phyloP scores from a whole-genome alignment of 768 basidiomycete species.

The Hygrophoropsis aurantiaca region DNA sequence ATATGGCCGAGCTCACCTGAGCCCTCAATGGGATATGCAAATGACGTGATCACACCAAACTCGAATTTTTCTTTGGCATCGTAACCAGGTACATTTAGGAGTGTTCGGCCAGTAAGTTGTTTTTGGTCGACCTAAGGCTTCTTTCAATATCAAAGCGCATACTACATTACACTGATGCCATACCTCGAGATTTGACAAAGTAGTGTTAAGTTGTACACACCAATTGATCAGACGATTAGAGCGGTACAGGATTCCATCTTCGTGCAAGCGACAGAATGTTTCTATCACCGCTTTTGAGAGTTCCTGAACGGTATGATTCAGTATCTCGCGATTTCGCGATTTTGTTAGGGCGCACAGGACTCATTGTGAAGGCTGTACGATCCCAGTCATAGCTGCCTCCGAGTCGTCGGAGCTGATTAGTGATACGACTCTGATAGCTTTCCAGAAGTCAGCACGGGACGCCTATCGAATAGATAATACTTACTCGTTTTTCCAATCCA shows the following conservation, averaged over 20 bases:
- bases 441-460: not conserved
- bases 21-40: slow-evolving; percentile 87
- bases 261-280: slow-evolving; percentile 87
- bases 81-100: slow-evolving; percentile 92
- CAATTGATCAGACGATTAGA: slow-evolving; percentile 97
- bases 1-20: slow-evolving; percentile 52
- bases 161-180: slow-evolving; percentile 7
- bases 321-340: not conserved
- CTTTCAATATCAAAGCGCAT: not conserved
- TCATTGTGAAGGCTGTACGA: slow-evolving; percentile 94
- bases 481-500: slow-evolving; percentile 97
- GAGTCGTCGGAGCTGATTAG: slow-evolving; percentile 81
- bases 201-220: slow-evolving; percentile 95
- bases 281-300: slow-evolving; percentile 88
- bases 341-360: slow-evolving; percentile 52
- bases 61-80: slow-evolving; percentile 94
- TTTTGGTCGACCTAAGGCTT: slow-evolving; percentile 82
- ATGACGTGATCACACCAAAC: slow-evolving; percentile 95
- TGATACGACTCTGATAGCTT: slow-evolving; percentile 93
- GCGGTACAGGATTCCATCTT: slow-evolving; percentile 90
- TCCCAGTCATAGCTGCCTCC: slow-evolving; percentile 96
- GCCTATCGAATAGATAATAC: slow-evolving; percentile 26
- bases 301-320: slow-evolving; percentile 36
- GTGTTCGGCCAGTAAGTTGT: slow-evolving; percentile 77
- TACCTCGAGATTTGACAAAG: slow-evolving; percentile 96